Evolutionary conservation across 169 alveolate genomes (phyloP).

Genomic region (Cardiosporidium cionae): DNA sequence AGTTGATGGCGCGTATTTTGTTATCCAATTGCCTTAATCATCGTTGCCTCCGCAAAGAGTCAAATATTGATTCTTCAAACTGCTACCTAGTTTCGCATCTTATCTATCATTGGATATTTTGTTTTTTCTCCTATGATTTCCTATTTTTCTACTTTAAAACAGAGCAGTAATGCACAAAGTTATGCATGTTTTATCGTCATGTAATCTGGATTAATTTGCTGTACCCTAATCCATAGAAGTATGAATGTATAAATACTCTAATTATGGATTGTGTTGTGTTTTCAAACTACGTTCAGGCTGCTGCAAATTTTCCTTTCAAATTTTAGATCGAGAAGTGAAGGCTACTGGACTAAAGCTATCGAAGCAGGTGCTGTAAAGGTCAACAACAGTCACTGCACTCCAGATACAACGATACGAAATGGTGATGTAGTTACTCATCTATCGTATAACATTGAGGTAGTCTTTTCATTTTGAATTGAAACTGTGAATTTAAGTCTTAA

Average conservation of each 20-base stretch:
- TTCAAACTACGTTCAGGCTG: background rate
- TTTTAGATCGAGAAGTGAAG: background rate
- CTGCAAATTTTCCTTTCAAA: background rate
- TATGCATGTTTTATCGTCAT: no score
- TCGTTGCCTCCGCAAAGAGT: no score
- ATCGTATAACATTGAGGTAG: background rate
- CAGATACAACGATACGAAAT: background rate
- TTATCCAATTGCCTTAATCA: no score
- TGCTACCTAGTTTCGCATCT: no score
- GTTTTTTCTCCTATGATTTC: background rate
- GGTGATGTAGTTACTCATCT: slow-evolving; percentile 1
- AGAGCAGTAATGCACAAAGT: no score
- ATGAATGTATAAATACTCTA: background rate
- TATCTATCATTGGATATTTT: no score
- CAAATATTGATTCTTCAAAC: no score
- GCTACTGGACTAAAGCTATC: background rate
- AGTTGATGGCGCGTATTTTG: no score
- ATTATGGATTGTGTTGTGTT: background rate
- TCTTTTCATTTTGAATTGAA: no score
- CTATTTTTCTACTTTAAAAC: background rate
- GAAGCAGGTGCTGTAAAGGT: background rate
- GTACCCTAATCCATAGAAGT: background rate
- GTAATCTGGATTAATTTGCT: background rate
- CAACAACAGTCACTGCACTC: background rate
- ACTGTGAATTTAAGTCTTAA: no score